A percentile compares a stretch with the other conserved stretches of the same genome.
Evolutionary conservation across 2,329 filamentous ascomycete genomes (phyloP).

Genomic region (Colletotrichum coccodes): DNA sequence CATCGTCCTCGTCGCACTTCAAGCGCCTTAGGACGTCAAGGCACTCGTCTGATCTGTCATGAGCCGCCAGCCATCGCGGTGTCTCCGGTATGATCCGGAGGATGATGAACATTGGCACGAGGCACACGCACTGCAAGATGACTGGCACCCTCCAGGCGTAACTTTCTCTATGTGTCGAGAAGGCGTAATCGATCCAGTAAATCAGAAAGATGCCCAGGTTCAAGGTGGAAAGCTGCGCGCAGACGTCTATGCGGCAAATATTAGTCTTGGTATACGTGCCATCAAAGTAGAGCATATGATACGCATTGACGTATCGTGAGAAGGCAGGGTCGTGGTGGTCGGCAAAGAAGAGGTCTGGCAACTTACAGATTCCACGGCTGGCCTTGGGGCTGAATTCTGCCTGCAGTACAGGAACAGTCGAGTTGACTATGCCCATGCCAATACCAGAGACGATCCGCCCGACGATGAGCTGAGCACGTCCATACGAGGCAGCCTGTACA

Average conservation of each 20-base stretch:
- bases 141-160: constrained; percentile 53
- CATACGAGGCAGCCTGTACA: constrained; percentile 53
- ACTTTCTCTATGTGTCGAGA: constrained; percentile 42
- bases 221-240: constrained; percentile 57
- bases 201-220: constrained; percentile 57
- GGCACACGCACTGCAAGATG: constrained; percentile 52
- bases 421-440: constrained; percentile 57
- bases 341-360: not conserved
- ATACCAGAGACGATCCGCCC: constrained; percentile 58
- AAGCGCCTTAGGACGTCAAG: constrained; percentile 51
- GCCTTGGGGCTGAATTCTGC: constrained; percentile 54
- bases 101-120: constrained; percentile 50
- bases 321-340: not conserved
- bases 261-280: not conserved
- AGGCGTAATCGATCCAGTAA: constrained; percentile 58
- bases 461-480: constrained; percentile 54
- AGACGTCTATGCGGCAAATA: constrained; percentile 48
- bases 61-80: constrained; percentile 53
- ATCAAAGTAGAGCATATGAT: not conserved
- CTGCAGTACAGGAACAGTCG: constrained; percentile 55
- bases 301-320: not conserved
- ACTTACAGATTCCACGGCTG: constrained; percentile 45
- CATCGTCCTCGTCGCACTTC: constrained; percentile 35
- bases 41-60: constrained; percentile 49
- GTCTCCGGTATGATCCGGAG: constrained; percentile 53